phyloP scores from a whole-genome alignment of 768 basidiomycete species.

The Boletus edulis region DNA sequence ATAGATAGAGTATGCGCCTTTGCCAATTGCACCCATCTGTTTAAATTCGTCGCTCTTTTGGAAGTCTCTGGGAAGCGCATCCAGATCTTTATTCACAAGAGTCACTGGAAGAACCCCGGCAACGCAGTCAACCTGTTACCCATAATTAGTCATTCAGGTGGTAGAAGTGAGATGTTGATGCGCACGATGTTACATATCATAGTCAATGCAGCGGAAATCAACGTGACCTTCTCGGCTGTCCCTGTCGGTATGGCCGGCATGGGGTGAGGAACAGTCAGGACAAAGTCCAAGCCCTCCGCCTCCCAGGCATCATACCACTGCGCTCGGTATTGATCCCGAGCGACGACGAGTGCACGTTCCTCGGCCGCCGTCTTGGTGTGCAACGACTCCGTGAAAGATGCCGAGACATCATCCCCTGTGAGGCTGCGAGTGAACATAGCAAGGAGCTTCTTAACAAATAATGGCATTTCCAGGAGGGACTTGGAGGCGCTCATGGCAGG shows the following conservation, averaged over 20 bases:
- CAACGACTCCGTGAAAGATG: slow-evolving; percentile 36
- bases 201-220: slow-evolving; percentile 31
- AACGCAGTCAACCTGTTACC: slow-evolving; percentile 47
- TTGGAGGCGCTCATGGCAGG: slow-evolving; percentile 25
- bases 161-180: background rate
- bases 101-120: slow-evolving; percentile 63
- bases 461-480: slow-evolving; percentile 25
- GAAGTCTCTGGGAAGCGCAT: slow-evolving; percentile 37
- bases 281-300: slow-evolving; percentile 38
- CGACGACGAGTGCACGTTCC: slow-evolving; percentile 29
- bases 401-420: slow-evolving; percentile 26
- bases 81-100: slow-evolving; percentile 43
- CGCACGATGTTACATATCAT: slow-evolving; percentile 47
- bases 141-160: background rate
- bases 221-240: slow-evolving; percentile 32
- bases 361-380: slow-evolving; percentile 26
- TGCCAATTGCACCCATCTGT: slow-evolving; percentile 43
- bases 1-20: slow-evolving; percentile 50
- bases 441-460: slow-evolving; percentile 42
- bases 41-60: slow-evolving; percentile 20
- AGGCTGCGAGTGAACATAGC: slow-evolving; percentile 36
- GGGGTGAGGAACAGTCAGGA: slow-evolving; percentile 39
- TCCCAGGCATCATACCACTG: slow-evolving; percentile 40
- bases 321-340: slow-evolving; percentile 22
- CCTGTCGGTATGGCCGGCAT: slow-evolving; percentile 38